Evolutionary conservation across 805 yeast species (phyloP), one percentile per base, ranked within the genome.

Genomic region (Nakazawaea ernobii): DNA sequence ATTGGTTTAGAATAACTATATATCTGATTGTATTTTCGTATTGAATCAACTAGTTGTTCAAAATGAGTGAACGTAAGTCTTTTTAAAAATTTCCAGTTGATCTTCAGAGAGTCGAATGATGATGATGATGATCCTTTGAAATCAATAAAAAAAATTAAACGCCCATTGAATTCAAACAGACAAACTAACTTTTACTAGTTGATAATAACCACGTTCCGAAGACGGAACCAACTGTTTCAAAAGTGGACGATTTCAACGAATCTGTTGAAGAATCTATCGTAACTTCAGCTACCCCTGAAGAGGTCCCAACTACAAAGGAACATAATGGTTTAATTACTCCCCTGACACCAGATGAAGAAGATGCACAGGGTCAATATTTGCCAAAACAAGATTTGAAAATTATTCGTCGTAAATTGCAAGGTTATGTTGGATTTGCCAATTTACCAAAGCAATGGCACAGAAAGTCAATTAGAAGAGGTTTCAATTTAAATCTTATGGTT

Each of bases 391-490:
- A 74, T 35, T 68, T 78, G 52, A 84, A 84, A 57, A 72, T 89
- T 52, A 79, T 88, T 59, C 82, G 84, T 57, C 83, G 95, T 58
- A 89, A 89, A 63, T 79, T 92, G 57, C 86, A 84, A 56, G 92
- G 95, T 3, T 91, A 86, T 63, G 99, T 94, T 48, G 99, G 99
- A 6, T 94, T 94, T 69, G 96, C 97, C 55, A 94, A 91, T 69
- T 75, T 94, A 61, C 99, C 99, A 50, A 94, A 91, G 63, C 99
- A 94, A 72, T 94, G 97, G 97, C 98, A 94, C 70, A 82, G 96
- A 69, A 89, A 86, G 67, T 84, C 96, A 2, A 80, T 89, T 52
- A 84, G 86, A 66, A 79, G 87, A 61, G 99, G 99, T 11, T 94
- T 94, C 74, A 79, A 74, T 58, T 79, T 94, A 63, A 94, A 94